phyloP scores from a whole-genome alignment of 208 protist species.

The Trypanosoma mega region DNA sequence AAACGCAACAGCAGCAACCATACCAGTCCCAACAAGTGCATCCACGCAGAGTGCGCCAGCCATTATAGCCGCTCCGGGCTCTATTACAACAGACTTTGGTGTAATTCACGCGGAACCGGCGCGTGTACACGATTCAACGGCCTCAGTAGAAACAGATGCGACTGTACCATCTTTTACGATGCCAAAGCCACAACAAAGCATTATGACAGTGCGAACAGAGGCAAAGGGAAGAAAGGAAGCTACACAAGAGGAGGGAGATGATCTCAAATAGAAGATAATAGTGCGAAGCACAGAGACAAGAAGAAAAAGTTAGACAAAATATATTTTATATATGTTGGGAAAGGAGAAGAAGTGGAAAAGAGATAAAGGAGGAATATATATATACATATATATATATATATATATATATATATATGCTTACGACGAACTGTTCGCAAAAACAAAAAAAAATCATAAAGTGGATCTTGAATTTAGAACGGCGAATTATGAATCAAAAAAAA shows the following conservation, averaged over 20 bases:
- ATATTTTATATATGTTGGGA: background rate
- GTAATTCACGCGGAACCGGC: conserved; percentile 49
- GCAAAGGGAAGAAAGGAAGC: background rate
- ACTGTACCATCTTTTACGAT: too few species aligned
- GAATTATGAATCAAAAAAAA: too few species aligned
- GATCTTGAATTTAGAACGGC: conserved; percentile 3
- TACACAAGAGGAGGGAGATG: background rate
- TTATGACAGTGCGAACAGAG: too few species aligned
- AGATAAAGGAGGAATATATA: background rate
- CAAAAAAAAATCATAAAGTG: background rate
- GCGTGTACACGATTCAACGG: conserved; percentile 34
- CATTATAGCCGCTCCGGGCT: background rate
- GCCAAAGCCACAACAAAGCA: too few species aligned
- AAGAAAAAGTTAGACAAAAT: background rate
- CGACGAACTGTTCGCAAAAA: background rate
- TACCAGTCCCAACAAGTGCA: too few species aligned
- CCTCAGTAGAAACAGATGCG: too few species aligned
- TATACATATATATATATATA: conserved; percentile 9
- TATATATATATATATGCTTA: conserved; percentile 14
- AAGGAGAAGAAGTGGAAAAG: background rate
- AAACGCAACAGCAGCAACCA: too few species aligned
- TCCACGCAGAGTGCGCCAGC: too few species aligned
- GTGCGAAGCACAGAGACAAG: background rate
- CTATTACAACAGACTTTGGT: conserved; percentile 63
- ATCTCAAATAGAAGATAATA: conserved; percentile 4